Percentiles rank a stretch among this genome's conserved stretches.
phyloP scores from a whole-genome alignment of 306 rosid species.

The Psophocarpus tetragonolobus region DNA sequence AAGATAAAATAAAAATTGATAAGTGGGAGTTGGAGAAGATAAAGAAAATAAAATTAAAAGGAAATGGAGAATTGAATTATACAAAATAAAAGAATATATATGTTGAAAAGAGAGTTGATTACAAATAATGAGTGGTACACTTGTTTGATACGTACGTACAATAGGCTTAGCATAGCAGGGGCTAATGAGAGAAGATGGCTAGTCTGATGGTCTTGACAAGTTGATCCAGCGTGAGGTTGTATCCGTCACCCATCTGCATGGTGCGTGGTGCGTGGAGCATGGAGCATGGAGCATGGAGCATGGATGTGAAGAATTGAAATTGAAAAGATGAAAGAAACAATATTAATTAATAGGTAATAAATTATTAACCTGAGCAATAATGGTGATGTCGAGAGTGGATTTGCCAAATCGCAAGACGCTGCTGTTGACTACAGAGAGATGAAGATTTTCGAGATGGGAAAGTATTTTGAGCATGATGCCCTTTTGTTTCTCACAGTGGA shows the following conservation, averaged over 20 bases:
- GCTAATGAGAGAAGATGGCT: conserved; percentile 23
- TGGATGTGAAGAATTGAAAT: too few species aligned
- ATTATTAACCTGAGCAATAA: conserved; percentile 41
- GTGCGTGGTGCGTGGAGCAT: too few species aligned
- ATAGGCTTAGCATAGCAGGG: too few species aligned
- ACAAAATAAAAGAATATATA: background rate
- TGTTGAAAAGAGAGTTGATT: background rate
- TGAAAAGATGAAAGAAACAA: too few species aligned
- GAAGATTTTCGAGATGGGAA: conserved; percentile 25
- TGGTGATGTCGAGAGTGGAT: conserved; percentile 39
- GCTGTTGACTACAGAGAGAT: conserved; percentile 36
- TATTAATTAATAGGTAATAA: background rate
- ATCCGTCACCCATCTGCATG: conserved; percentile 44
- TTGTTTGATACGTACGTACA: conserved; percentile 5
- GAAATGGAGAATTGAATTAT: too few species aligned
- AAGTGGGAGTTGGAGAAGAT: too few species aligned
- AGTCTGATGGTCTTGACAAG: conserved; percentile 32
- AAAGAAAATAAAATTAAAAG: too few species aligned
- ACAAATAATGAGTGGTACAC: background rate
- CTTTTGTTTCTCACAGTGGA: conserved; percentile 43
- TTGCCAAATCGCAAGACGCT: conserved; percentile 46
- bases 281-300: too few species aligned
- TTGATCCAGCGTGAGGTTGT: conserved; percentile 31
- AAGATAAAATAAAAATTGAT: too few species aligned
- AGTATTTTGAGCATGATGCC: conserved; percentile 39